Conservation (phyloP, 2,329 filamentous ascomycete genomes). For the Ilyonectria sp. region DNA sequence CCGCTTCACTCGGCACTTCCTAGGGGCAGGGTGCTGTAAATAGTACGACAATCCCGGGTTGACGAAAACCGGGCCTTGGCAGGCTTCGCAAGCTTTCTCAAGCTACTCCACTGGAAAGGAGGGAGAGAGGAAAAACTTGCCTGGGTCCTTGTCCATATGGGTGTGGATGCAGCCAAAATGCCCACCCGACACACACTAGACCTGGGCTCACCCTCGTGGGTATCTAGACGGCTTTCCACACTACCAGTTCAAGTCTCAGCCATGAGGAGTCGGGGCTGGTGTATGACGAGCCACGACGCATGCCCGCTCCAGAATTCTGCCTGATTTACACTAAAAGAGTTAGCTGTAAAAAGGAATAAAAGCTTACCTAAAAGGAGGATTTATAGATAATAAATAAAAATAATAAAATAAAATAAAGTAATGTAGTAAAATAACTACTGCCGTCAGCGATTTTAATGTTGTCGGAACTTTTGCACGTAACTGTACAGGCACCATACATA, state of each 20-base stretch:
- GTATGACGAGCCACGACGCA: neutral
- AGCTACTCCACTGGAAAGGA: slow-evolving; percentile 22
- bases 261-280: neutral
- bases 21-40: slow-evolving; percentile 13
- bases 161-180: slow-evolving; percentile 36
- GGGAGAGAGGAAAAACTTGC: slow-evolving; percentile 22
- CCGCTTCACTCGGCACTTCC: slow-evolving; percentile 32
- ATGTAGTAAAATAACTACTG: too few relatives aligned
- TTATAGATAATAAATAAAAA: too few relatives aligned
- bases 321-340: too few relatives aligned
- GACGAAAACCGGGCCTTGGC: slow-evolving; percentile 26
- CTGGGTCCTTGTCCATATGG: slow-evolving; percentile 33
- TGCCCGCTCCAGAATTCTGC: neutral
- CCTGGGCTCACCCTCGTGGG: neutral
- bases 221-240: neutral
- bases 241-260: neutral
- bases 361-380: too few relatives aligned
- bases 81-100: slow-evolving; percentile 11
- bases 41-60: slow-evolving; percentile 19
- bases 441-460: too few relatives aligned
- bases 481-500: slow-evolving; percentile 10
- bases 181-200: slow-evolving; percentile 11
- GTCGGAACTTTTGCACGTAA: too few relatives aligned
- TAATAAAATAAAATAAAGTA: too few relatives aligned
- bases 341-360: too few relatives aligned